Conservation (phyloP, 768 basidiomycete species). For the Collybiopsis confluens region DNA sequence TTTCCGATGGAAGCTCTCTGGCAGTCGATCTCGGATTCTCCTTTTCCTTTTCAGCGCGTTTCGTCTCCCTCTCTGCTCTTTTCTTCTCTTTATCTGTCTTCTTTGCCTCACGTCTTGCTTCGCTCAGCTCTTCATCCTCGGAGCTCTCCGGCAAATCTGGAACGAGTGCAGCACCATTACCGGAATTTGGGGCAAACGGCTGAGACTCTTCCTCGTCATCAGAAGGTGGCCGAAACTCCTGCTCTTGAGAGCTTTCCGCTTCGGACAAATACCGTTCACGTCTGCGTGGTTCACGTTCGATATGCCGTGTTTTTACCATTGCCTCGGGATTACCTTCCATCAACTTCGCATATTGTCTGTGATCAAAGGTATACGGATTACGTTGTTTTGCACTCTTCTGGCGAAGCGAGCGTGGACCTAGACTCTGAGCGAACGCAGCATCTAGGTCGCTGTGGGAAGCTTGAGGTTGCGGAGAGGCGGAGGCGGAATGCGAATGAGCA, state of each 20-base stretch:
- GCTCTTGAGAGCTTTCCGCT: slow-evolving; percentile 12
- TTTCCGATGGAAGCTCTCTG: background rate
- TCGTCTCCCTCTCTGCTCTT: background rate
- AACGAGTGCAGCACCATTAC: background rate
- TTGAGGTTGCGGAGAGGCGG: background rate
- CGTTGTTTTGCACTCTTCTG: slow-evolving; percentile 50
- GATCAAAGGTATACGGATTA: slow-evolving; percentile 59
- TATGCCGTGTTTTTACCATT: slow-evolving; percentile 48
- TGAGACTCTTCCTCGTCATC: background rate
- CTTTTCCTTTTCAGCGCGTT: slow-evolving; percentile 1
- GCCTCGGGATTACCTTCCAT: slow-evolving; percentile 61
- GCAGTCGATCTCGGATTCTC: background rate
- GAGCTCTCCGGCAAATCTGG: background rate
- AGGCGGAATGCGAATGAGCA: background rate
- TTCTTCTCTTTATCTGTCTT: background rate
- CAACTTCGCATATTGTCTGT: slow-evolving; percentile 44
- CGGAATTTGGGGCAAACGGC: background rate
- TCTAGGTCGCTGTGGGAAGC: background rate
- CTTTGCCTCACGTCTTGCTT: background rate
- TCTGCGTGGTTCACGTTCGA: slow-evolving; percentile 19
- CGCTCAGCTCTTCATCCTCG: slow-evolving; percentile 2
- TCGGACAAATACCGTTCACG: slow-evolving; percentile 19
- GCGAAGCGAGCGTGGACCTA: slow-evolving; percentile 47
- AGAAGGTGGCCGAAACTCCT: slow-evolving; percentile 8
- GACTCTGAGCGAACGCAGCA: background rate